phyloP scores from a whole-genome alignment of 768 basidiomycete genomes.

The Calvatia gigantea region DNA sequence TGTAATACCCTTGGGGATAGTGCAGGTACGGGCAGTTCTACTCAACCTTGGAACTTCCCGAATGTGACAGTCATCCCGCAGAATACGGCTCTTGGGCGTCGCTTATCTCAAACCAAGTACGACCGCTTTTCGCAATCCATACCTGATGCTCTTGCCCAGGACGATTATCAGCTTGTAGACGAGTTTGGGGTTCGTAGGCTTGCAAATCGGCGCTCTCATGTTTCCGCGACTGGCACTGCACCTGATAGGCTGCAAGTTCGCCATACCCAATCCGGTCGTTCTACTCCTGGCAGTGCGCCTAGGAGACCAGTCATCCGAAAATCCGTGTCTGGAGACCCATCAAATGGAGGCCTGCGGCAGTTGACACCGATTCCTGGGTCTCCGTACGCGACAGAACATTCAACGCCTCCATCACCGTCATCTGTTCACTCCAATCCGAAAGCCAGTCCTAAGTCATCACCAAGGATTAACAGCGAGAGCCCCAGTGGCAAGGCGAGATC shows the following conservation, averaged over 20 bases:
- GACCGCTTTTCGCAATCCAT: slow-evolving; percentile 39
- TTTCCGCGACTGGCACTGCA: slow-evolving; percentile 28
- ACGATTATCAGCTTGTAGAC: slow-evolving; percentile 21
- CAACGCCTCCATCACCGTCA: slow-evolving; percentile 51
- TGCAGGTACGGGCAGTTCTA: slow-evolving; percentile 55
- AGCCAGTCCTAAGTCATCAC: slow-evolving; percentile 17
- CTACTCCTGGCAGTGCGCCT: slow-evolving; percentile 17
- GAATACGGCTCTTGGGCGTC: slow-evolving; percentile 16
- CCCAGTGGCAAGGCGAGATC: slow-evolving; percentile 27
- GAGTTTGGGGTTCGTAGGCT: slow-evolving; percentile 4
- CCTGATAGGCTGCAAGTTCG: slow-evolving; percentile 22
- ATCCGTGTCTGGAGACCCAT: slow-evolving; percentile 19
- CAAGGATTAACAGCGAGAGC: slow-evolving; percentile 31
- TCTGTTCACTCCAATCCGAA: slow-evolving; percentile 27
- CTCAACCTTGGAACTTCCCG: not conserved
- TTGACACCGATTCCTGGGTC: slow-evolving; percentile 69
- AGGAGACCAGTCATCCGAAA: slow-evolving; percentile 22
- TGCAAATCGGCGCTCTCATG: slow-evolving; percentile 31
- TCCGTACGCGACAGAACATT: slow-evolving; percentile 60
- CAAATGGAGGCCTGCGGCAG: slow-evolving; percentile 23
- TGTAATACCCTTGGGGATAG: slow-evolving; percentile 85
- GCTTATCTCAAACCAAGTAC: slow-evolving; percentile 27
- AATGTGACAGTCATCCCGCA: not conserved
- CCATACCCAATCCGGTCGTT: slow-evolving; percentile 28
- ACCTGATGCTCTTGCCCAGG: slow-evolving; percentile 20